phyloP scores from a whole-genome alignment of 306 rosid species.

The Corylus heterophylla region DNA sequence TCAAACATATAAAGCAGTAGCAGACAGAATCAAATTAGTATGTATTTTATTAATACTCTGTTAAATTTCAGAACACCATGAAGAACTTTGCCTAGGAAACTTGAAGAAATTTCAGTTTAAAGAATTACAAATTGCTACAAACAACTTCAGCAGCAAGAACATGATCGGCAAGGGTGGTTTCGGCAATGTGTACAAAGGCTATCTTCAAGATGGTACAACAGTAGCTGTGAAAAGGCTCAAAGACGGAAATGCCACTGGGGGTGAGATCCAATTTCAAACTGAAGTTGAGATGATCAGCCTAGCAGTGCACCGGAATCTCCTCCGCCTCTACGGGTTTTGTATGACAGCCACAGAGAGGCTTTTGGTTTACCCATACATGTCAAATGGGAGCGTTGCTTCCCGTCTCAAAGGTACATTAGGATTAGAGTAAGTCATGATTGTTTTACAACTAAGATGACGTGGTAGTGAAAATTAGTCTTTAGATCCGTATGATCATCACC shows the following conservation, averaged over 20 bases:
- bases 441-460: too few species aligned
- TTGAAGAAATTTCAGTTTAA: conserved; percentile 75
- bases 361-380: conserved; percentile 93
- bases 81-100: conserved; percentile 88
- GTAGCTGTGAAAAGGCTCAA: conserved; percentile 89
- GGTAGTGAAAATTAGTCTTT: too few species aligned
- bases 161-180: conserved; percentile 91
- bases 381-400: conserved; percentile 91
- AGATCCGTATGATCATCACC: too few species aligned
- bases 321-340: conserved; percentile 86
- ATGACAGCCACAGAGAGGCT: conserved; percentile 81
- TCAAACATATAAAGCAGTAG: not conserved
- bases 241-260: conserved; percentile 84
- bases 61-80: conserved; percentile 62
- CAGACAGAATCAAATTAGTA: not conserved
- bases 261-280: conserved; percentile 88
- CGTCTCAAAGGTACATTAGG: conserved; percentile 76
- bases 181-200: conserved; percentile 94
- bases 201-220: conserved; percentile 70
- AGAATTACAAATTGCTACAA: conserved; percentile 90
- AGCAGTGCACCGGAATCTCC: conserved; percentile 91
- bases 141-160: conserved; percentile 86
- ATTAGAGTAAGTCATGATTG: too few species aligned
- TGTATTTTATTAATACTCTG: not conserved
- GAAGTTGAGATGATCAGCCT: conserved; percentile 98